phyloP scores from a whole-genome alignment of 306 rosid species.

The Trifolium fragiferum region DNA sequence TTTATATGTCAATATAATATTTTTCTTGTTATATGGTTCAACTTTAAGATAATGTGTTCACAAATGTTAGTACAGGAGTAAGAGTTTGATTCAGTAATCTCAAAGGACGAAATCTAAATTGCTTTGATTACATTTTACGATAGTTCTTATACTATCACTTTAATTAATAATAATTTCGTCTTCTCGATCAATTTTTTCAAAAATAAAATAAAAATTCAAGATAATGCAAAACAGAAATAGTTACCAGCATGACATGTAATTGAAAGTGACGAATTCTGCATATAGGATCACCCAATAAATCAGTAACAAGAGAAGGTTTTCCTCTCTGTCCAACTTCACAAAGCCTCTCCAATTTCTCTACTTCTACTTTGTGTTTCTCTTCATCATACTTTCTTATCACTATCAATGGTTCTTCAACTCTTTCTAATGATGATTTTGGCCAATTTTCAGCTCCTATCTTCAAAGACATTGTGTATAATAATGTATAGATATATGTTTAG shows the following conservation, averaged over 20 bases:
- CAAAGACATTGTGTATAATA: slow-evolving; percentile 50
- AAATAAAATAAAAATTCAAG: neutral
- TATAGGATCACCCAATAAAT: slow-evolving; percentile 87
- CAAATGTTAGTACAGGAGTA: neutral
- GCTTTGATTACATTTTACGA: neutral
- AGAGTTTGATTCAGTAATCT: neutral
- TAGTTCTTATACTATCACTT: neutral
- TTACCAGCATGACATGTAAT: slow-evolving; percentile 86
- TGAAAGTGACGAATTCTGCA: slow-evolving; percentile 82
- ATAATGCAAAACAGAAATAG: neutral
- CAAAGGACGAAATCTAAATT: neutral
- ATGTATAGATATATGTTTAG: neutral
- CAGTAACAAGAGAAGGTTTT: slow-evolving; percentile 80
- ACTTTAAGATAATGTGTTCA: slow-evolving; percentile 1
- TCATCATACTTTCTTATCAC: slow-evolving; percentile 71
- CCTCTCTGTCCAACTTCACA: slow-evolving; percentile 78
- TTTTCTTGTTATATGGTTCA: neutral
- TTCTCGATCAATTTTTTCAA: neutral
- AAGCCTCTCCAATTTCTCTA: slow-evolving; percentile 77
- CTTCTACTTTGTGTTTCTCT: slow-evolving; percentile 63
- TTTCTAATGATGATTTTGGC: slow-evolving; percentile 38
- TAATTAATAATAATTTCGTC: neutral
- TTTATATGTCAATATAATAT: neutral
- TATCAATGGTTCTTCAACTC: slow-evolving; percentile 27
- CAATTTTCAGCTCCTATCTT: slow-evolving; percentile 65